Base-by-base conservation (phyloP, 345 rosid genomes). In the Mercurialis annua region DNA sequence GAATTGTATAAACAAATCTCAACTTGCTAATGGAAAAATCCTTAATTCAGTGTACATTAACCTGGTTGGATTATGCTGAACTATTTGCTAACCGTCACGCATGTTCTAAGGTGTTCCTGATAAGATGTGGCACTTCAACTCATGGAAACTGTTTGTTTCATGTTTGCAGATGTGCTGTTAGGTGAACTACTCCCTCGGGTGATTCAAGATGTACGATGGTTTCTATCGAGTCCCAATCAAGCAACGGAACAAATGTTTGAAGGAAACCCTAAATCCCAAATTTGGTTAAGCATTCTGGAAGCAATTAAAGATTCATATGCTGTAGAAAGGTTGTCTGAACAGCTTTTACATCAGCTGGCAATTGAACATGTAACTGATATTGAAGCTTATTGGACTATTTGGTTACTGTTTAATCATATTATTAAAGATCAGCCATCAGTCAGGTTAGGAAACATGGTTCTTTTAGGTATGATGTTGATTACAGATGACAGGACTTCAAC, bases 381-480 rank as follows among this genome's bases (percentile, higher is more conserved):
- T 67, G 97, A 94, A 84, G 95, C 91, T 62, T 94, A 86, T 72
- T 91, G 97, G 96, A 82, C 77, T 62, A 76, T 89, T 62, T 87
- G 97, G 95, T 66, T 82, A 58, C 68, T 91, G 83, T 94, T 86
- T 80, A 81, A 81, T 74, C 74, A 31, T 52, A 61, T 67, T 69
- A 62, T 86, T 36, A 63, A 77, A 58, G 70, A 77, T 56, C 85
- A 84, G 42, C 76, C 80, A 62, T 83, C 95, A 27, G 71, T 86
- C 77, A 87, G 96, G 97, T 86, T 48, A 59, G 94, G 49, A 54
- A 62, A 61, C 31, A 62, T 17, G 8, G 20, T 71, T 71, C 50
- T 71, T 57, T 58, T 24, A 21, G 21, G 1, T 64, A 1, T 38
- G 14, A 29, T 21, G 20, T 40, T 30, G 34, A 30, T 12, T 49